Percentiles rank a stretch among this genome's conserved stretches.
phyloP scores from a whole-genome alignment of 2,329 filamentous ascomycete genomes.

The Colletotrichum limetticola region DNA sequence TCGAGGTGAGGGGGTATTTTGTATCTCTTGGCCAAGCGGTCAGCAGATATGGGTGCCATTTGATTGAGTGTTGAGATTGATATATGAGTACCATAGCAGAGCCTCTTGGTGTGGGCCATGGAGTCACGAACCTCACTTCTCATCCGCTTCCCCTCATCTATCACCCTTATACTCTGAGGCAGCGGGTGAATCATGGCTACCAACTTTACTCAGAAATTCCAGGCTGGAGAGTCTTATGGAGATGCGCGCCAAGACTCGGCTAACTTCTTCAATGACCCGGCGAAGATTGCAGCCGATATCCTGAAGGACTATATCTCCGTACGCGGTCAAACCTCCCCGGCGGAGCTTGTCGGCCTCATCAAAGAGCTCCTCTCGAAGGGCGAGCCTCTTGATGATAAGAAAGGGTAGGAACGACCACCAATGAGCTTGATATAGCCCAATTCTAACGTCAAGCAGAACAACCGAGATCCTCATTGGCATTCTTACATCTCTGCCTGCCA shows the following conservation, averaged over 20 bases:
- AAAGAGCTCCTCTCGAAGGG: constrained; percentile 38
- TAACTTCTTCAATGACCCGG: constrained; percentile 45
- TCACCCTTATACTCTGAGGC: neutral
- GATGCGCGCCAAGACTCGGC: constrained; percentile 39
- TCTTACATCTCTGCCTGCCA: constrained; percentile 48
- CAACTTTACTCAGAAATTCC: constrained; percentile 46
- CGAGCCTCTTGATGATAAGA: constrained; percentile 68
- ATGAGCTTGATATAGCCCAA: neutral
- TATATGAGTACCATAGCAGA: neutral
- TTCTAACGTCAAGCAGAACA: constrained; percentile 40
- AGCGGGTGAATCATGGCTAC: constrained; percentile 40
- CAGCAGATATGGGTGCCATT: too few relatives aligned
- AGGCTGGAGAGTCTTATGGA: constrained; percentile 50
- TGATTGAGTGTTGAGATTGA: neutral
- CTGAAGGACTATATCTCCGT: constrained; percentile 45
- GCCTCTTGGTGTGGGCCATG: too few relatives aligned
- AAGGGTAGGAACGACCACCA: constrained; percentile 42
- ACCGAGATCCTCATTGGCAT: constrained; percentile 52
- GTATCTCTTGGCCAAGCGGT: neutral
- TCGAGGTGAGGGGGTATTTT: neutral
- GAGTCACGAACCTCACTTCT: neutral
- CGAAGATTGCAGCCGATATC: constrained; percentile 46
- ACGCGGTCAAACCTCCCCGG: constrained; percentile 40
- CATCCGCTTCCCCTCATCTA: neutral
- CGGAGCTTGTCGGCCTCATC: constrained; percentile 45